Base-by-base conservation (phyloP, 257 asterid species). In the Sherardia arvensis region DNA sequence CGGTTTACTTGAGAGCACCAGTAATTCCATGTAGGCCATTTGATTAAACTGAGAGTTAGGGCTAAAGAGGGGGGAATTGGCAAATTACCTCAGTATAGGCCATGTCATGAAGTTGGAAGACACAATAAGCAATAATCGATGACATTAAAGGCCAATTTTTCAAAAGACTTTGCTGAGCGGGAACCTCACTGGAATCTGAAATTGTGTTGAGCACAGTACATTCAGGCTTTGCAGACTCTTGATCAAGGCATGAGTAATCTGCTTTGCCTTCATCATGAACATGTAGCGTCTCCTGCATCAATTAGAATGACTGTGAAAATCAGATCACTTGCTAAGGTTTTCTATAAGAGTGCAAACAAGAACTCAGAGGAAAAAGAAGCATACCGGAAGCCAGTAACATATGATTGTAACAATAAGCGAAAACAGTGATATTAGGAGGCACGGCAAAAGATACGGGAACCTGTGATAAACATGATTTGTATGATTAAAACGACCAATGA, bases 131-230 rank as follows among this genome's bases (percentile, higher is more conserved):
- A 11, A 85, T 71, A 59, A 89, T 76, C 55, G 97, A 78, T 7
- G 97, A 89, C 91, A 89, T 77, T 15, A 89, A 83, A 48, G 97
- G 95, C 97, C 95, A 87, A 78, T 89, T 89, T 71, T 47, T 83
- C 20, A 71, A 47, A 23, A 89, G 89, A 81, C 80, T 84, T 40
- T 53, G 40, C 45, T 65, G 76, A 14, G 85, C 67, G 43, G 69
- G 22, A 11, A 69, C 23, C 55, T 58, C 28, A 29, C 3, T 29
- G 51, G 54, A 27, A 69, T 70, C 61, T 14, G 66, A 49, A 66
- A 22, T 47, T 28, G 28, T 66, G 27, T 21, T 76, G 22, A 75
- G 67, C 49, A 71, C 83, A 73, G 78, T 48, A 62, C 79, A 71
- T 63, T 74, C 81, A 34, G 27, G 66, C 26, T 81, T 67, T 38